These are phyloP conservation scores for Nymphaea colorata DNA, from an alignment of 164 flowering plant species.

Conservation along the genomic window DNA sequence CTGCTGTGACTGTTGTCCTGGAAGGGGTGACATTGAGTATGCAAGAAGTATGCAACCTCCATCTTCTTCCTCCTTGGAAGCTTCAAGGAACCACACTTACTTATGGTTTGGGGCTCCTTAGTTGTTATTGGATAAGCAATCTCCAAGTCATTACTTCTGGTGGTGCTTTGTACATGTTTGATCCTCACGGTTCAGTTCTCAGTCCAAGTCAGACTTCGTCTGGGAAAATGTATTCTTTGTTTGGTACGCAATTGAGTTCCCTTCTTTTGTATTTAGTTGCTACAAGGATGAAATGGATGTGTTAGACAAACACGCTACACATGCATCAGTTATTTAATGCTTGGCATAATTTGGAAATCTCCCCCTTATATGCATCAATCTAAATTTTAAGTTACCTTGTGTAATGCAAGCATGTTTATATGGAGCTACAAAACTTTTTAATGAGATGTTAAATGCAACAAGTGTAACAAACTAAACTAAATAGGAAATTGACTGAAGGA, in stretches of 20 bases:
- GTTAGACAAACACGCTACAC: no score
- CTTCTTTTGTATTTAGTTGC: neutral
- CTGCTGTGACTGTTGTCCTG: conserved; percentile 66
- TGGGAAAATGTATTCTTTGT: conserved; percentile 76
- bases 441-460: no score
- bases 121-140: conserved; percentile 65
- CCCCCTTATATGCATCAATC: no score
- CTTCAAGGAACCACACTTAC: conserved; percentile 65
- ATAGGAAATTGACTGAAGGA: no score
- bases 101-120: conserved; percentile 84
- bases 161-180: conserved; percentile 82
- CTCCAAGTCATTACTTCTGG: conserved; percentile 61
- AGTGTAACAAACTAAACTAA: no score
- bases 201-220: conserved; percentile 44
- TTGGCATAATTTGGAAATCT: no score
- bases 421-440: no score
- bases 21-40: conserved; percentile 79
- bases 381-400: no score
- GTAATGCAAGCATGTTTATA: no score
- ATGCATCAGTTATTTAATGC: no score
- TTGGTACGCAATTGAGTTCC: conserved; percentile 30
- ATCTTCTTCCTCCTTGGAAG: conserved; percentile 91
- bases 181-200: conserved; percentile 78
- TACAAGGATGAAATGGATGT: no score
- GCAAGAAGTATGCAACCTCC: conserved; percentile 72